These are phyloP conservation scores for Talaromyces piceae DNA, from an alignment of 2,329 filamentous ascomycete genomes.

Conservation along the genomic window DNA sequence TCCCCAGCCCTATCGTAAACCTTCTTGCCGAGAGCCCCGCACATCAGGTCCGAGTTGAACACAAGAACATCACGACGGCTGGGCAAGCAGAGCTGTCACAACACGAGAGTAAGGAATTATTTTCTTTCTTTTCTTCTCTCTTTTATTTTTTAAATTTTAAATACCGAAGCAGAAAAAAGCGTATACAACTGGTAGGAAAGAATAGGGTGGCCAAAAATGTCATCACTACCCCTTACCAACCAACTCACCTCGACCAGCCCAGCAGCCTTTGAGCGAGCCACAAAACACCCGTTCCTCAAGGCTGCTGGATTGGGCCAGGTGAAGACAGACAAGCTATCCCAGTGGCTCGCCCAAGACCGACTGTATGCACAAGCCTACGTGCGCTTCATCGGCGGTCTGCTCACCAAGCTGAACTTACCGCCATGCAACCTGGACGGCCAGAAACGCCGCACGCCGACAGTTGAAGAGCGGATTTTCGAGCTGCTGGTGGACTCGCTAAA, in stretches of 20 bases:
- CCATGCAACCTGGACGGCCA: slow-evolving; percentile 25
- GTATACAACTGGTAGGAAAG: background rate
- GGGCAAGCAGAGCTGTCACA: background rate
- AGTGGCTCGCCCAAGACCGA: slow-evolving; percentile 65
- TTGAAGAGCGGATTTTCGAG: slow-evolving; percentile 52
- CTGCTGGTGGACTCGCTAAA: slow-evolving; percentile 58
- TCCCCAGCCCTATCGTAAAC: background rate
- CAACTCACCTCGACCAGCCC: slow-evolving; percentile 48
- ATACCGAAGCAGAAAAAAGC: too few relatives aligned
- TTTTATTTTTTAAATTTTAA: too few relatives aligned
- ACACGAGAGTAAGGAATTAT: background rate
- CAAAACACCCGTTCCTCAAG: slow-evolving; percentile 59
- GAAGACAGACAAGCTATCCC: slow-evolving; percentile 47
- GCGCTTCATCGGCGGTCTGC: slow-evolving; percentile 57
- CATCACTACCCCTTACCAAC: slow-evolving; percentile 43
- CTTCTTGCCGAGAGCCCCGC: background rate
- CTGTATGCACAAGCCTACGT: slow-evolving; percentile 66
- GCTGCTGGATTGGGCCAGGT: slow-evolving; percentile 58
- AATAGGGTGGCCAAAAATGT: slow-evolving; percentile 8
- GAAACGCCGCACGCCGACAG: slow-evolving; percentile 23
- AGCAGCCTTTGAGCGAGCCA: slow-evolving; percentile 47
- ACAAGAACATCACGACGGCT: background rate
- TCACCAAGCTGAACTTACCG: slow-evolving; percentile 52
- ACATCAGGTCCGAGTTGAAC: background rate
- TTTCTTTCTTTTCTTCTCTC: too few relatives aligned